Evolutionary conservation across 2,329 filamentous ascomycete species (phyloP), one percentile per base, ranked within the genome.

Genomic region (Magnaporthiopsis rhizophila): DNA sequence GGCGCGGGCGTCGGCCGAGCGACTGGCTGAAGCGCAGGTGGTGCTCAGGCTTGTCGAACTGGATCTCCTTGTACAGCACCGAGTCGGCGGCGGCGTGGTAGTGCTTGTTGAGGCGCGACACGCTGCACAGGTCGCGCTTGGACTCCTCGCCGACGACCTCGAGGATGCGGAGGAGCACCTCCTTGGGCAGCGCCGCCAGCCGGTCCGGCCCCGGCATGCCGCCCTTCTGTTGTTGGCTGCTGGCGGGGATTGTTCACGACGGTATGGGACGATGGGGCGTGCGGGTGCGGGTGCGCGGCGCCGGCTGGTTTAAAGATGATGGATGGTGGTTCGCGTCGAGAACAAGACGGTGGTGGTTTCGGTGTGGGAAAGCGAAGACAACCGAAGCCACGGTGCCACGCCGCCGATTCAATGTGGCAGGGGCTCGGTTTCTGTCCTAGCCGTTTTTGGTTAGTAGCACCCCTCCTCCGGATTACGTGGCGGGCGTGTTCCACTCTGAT

Each of bases 1-100:
- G 78, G 58, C 80, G 75, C 7, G 78, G 79, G 2, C 80, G 75
- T 59, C 78, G 76, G 15, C 69, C 72, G 24, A 82, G 78, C 12
- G 79, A 81, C 70, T 81, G 73, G 68, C 78, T 79, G 69, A 82
- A 82, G 64, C 76, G 74, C 18, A 82, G 72, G 66, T 82, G 80
- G 28, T 81, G 76, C 67, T 81, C 77, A 0, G 80, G 79, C 36
- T 74, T 76, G 53, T 79, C 73, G 72, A 81, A 82, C 28, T 74
- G 75, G 2, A 82, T 77, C 5, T 73, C 78, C 68, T 78, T 76
- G 71, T 82, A 81, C 28, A 82, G 73, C 11, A 82, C 72, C 3
- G 78, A 76, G 68, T 82, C 80, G 67, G 78, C 78, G 28, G 81
- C 69, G 59, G 71, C 70, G 67, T 82, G 80, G 67, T 78, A 77